These are phyloP conservation scores for Fusarium secorum DNA, from an alignment of 2,329 filamentous ascomycete genomes.

Conservation along the genomic window DNA sequence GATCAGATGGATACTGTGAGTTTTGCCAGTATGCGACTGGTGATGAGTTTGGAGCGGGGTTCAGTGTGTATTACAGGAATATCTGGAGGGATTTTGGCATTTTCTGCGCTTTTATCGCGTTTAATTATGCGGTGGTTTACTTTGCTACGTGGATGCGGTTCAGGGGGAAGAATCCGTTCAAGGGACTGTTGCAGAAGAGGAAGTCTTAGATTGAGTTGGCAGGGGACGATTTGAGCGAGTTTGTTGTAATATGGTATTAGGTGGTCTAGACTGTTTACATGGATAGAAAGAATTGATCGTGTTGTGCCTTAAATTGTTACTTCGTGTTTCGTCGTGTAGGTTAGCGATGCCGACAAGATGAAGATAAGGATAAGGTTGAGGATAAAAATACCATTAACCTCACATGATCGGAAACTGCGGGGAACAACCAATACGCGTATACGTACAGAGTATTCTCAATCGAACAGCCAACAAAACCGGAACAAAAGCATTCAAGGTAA, in stretches of 20 bases:
- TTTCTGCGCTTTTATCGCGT: conserved; percentile 68
- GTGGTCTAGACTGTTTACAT: neutral
- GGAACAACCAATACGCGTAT: neutral
- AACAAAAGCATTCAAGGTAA: rapidly evolving
- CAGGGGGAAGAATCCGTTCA: conserved; percentile 50
- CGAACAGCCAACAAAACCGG: neutral
- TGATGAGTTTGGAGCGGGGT: conserved; percentile 64
- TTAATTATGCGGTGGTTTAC: conserved; percentile 62
- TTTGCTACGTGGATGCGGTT: conserved; percentile 52
- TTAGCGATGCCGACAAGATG: neutral
- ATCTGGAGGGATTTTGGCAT: conserved; percentile 74
- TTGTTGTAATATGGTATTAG: neutral
- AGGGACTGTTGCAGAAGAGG: conserved; percentile 41
- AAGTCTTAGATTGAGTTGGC: neutral
- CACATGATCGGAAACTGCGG: neutral
- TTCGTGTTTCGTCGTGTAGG: rapidly evolving
- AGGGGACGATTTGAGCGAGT: rapidly evolving
- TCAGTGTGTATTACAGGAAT: conserved; percentile 67
- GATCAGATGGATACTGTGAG: conserved; percentile 65
- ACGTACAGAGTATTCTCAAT: neutral
- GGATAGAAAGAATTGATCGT: neutral
- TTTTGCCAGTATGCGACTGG: conserved; percentile 70
- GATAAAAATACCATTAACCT: neutral
- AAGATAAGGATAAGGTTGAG: neutral
- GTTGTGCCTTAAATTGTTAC: rapidly evolving